Conservation (phyloP, 345 rosid species). For the Eucalyptus pauciflora region DNA sequence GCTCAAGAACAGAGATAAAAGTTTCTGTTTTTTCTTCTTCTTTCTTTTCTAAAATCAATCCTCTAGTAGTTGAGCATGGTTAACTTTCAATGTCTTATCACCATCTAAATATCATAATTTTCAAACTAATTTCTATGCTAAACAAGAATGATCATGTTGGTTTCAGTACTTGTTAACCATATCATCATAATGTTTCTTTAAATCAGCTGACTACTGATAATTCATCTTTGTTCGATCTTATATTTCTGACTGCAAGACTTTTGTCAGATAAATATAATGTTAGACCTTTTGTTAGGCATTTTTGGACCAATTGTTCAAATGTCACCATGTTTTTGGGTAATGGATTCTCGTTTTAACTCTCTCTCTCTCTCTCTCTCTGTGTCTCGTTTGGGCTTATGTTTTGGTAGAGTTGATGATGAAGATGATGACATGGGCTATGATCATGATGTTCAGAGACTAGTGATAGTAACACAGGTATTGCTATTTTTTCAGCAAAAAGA, state of each 20-base stretch:
- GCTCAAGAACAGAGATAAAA: background rate
- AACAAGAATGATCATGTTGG: background rate
- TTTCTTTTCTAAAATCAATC: background rate
- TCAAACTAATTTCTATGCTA: background rate
- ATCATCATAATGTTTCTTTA: background rate
- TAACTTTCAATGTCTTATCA: background rate
- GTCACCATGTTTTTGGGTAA: background rate
- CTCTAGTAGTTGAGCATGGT: background rate
- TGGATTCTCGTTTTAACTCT: background rate
- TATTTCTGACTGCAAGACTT: background rate
- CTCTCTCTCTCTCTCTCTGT: background rate
- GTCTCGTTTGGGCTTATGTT: background rate
- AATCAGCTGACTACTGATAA: background rate
- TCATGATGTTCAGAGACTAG: conserved; percentile 88
- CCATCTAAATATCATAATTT: background rate
- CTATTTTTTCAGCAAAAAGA: background rate
- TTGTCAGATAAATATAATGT: background rate
- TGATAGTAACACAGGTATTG: conserved; percentile 82
- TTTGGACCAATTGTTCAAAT: background rate
- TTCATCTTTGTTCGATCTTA: background rate
- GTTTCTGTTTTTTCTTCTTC: background rate
- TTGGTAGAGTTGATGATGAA: conserved; percentile 63
- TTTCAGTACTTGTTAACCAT: background rate
- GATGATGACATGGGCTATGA: conserved; percentile 67
- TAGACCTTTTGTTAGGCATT: background rate